Evolutionary conservation across 2,329 filamentous ascomycete genomes (phyloP).

Genomic region (Aureobasidium pullulans): DNA sequence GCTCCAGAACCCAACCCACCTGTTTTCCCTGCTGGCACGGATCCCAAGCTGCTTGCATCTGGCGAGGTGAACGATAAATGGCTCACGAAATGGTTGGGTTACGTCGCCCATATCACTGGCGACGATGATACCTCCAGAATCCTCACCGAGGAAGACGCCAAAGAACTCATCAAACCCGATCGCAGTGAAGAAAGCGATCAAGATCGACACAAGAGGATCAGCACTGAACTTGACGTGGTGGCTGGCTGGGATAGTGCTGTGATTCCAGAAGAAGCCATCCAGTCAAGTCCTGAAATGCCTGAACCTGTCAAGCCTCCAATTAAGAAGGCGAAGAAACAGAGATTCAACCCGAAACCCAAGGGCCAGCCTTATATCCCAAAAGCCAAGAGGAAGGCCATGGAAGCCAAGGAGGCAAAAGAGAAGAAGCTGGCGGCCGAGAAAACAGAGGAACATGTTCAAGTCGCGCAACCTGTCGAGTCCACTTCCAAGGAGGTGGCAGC

Average conservation of each 20-base stretch:
- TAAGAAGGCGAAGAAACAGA: constrained; percentile 1
- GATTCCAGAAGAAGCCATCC: not conserved
- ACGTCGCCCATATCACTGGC: constrained; percentile 2
- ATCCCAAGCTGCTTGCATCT: not conserved
- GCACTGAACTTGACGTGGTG: not conserved
- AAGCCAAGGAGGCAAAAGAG: not conserved
- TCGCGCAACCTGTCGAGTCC: not conserved
- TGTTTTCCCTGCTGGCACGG: not conserved
- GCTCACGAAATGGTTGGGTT: not conserved
- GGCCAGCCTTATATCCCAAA: not conserved
- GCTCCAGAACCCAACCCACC: constrained; percentile 1
- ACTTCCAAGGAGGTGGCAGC: not conserved
- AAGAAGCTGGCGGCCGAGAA: not conserved
- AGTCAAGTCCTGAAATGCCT: constrained; percentile 2
- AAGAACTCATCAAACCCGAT: constrained; percentile 4
- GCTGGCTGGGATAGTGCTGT: not conserved
- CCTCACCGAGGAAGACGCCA: not conserved
- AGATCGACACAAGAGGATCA: not conserved
- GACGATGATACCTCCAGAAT: constrained; percentile 7
- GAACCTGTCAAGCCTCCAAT: not conserved
- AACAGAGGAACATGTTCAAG: not conserved
- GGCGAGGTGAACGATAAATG: constrained; percentile 7
- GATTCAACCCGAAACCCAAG: constrained; percentile 1
- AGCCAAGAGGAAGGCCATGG: not conserved
- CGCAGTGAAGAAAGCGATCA: not conserved